Percentiles rank a stretch among this genome's conserved stretches.
These are phyloP conservation scores for Yamadazyma olivae DNA, from an alignment of 805 yeast genomes.

Conservation along the genomic window DNA sequence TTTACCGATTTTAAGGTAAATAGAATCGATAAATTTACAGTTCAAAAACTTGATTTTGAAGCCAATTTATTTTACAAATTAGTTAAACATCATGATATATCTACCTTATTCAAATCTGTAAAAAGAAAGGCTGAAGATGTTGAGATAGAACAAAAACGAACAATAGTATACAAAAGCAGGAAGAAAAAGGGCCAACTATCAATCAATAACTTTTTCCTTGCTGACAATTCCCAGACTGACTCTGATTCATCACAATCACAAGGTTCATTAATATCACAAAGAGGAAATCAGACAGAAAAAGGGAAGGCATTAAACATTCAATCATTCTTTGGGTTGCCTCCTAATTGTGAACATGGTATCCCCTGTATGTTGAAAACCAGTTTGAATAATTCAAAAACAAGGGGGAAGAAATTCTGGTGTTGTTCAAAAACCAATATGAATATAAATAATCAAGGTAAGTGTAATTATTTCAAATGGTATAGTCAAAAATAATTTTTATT, in stretches of 20 bases:
- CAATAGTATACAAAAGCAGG: slow-evolving; percentile 17
- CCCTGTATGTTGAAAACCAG: slow-evolving; percentile 27
- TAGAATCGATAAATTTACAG: background rate
- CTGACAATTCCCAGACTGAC: too few relatives aligned
- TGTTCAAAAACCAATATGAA: slow-evolving; percentile 17
- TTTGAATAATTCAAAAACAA: slow-evolving; percentile 17
- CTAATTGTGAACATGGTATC: slow-evolving; percentile 24
- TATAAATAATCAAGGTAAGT: slow-evolving; percentile 12
- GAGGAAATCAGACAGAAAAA: too few relatives aligned
- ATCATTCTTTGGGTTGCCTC: slow-evolving; percentile 21
- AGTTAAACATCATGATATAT: slow-evolving; percentile 29
- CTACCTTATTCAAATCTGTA: slow-evolving; percentile 22
- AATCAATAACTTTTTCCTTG: slow-evolving; percentile 21
- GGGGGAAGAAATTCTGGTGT: slow-evolving; percentile 33
- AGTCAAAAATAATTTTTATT: slow-evolving; percentile 5
- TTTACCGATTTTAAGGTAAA: slow-evolving; percentile 56
- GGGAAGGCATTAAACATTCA: background rate
- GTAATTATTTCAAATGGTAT: slow-evolving; percentile 18
- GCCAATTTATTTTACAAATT: slow-evolving; percentile 48
- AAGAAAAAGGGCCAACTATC: slow-evolving; percentile 16
- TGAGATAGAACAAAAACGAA: slow-evolving; percentile 9
- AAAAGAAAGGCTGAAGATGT: slow-evolving; percentile 9
- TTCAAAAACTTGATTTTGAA: slow-evolving; percentile 43
- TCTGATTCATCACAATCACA: too few relatives aligned
- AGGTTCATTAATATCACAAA: too few relatives aligned